Percentiles rank a stretch among this genome's conserved stretches.
Conservation (phyloP, 192 early-diverging fungal genomes). For the Coemansia sp. region DNA sequence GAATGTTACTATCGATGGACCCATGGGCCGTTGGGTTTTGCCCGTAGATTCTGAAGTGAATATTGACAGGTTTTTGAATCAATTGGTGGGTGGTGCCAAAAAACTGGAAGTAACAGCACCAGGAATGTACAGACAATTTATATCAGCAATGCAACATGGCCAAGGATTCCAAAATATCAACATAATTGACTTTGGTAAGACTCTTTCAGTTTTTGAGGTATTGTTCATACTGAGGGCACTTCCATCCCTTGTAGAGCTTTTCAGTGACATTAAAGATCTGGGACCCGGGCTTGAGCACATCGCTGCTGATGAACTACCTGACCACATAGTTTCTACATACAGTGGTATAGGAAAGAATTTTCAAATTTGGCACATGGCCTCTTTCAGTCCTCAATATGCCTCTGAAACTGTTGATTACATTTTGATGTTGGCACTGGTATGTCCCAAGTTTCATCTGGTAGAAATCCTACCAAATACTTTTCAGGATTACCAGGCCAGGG, state of each 20-base stretch:
- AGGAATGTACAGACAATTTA: accelerated
- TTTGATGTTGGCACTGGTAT: not conserved
- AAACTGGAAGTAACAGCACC: not conserved
- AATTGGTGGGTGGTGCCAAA: not conserved
- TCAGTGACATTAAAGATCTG: not conserved
- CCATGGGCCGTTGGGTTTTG: too few species aligned
- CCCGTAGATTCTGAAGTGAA: too few species aligned
- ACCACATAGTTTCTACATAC: not conserved
- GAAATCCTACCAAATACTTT: too few species aligned
- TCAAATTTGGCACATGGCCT: not conserved
- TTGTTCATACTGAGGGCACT: too few species aligned
- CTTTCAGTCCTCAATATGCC: too few species aligned
- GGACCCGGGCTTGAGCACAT: not conserved
- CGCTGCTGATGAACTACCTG: not conserved
- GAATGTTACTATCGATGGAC: not conserved
- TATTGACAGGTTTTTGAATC: too few species aligned
- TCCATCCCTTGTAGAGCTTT: not conserved
- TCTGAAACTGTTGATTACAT: not conserved
- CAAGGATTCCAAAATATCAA: too few species aligned
- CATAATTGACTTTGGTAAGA: too few species aligned
- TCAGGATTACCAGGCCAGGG: too few species aligned
- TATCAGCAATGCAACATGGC: too few species aligned
- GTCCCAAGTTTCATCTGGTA: not conserved
- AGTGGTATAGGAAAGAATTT: not conserved
- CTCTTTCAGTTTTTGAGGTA: too few species aligned